These are phyloP conservation scores for Mortierella sp. DNA, from an alignment of 371 early-diverging fungal genomes.

Conservation along the genomic window DNA sequence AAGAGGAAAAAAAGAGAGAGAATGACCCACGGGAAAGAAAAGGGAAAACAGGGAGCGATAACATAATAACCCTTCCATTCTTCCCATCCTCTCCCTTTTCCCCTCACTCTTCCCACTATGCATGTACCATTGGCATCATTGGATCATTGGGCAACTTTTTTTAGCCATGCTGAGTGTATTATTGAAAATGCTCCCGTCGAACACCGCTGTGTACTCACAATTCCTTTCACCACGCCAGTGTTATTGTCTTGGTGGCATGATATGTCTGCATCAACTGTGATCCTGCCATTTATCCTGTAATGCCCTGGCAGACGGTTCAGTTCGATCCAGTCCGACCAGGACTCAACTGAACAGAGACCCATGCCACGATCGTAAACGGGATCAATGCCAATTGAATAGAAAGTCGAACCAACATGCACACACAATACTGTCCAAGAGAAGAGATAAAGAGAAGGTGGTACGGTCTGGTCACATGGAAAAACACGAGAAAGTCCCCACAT, in stretches of 20 bases:
- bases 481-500: not conserved
- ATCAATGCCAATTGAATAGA: not conserved
- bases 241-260: not conserved
- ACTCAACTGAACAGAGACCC: not conserved
- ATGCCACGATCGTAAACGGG: not conserved
- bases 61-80: not conserved
- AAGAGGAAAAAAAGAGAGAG: not conserved
- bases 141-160: not conserved
- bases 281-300: not conserved
- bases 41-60: not conserved
- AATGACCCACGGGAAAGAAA: conserved; percentile 8
- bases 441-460: not conserved
- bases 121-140: conserved; percentile 5
- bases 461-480: not conserved
- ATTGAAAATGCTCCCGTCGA: not conserved
- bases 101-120: conserved; percentile 3
- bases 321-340: not conserved
- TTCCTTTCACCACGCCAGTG: not conserved
- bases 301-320: not conserved
- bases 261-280: not conserved
- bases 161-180: not conserved
- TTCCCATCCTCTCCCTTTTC: not conserved
- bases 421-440: not conserved
- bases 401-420: not conserved
- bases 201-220: not conserved